Evolutionary conservation across 495 filamentous ascomycete genomes (phyloP), one percentile per base, ranked within the genome.

Genomic region (Entonaema liquescens): DNA sequence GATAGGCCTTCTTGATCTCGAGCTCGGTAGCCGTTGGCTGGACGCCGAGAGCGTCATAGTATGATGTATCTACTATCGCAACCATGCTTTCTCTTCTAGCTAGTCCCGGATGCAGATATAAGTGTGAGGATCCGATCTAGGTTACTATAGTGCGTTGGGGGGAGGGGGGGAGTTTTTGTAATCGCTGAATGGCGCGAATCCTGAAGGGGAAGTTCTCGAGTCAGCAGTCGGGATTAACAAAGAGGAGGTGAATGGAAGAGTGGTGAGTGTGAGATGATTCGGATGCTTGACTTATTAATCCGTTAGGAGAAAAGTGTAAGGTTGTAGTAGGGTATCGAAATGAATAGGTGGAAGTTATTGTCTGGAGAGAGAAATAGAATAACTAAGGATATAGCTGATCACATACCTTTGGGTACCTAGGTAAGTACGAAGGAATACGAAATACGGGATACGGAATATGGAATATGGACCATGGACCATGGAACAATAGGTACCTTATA

Each of bases 1-100:
- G 87, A 80, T 99, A 99, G n/a, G 95, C 95, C 81, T 98, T 98
- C 84, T 99, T 99, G 82, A 99, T 98, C 70, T 99, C 96, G 7
- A 98, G 89, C 77, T 97, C 93, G 61, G 93, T 91, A 17, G 95
- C 96, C 11, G 89, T 93, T 44, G 94, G 91, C 78, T 89, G 87
- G 74, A 99, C 96, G 64, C 91, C 92, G 13, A 99, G 86, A 72
- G 87, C 89, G 79, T 99, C 96, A 81, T 99, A 99, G 81, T 95
- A 95, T 60, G 86, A 81, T 25, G 92, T 94, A 74, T 95, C 92
- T 59, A 89, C 92, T 66, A 94, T 92, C 92, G 94, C 92, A 64
- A 95, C 92, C 92, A 95, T 95, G 68, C 68, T 84, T 75, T 40
- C 57, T 64, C 38, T 65, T 55, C 19, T 47, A 21, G 25, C 21